Percentiles rank a stretch among this genome's conserved stretches.
Evolutionary conservation across 306 rosid species (phyloP).

Genomic region (Pterocarpus macrocarpus): DNA sequence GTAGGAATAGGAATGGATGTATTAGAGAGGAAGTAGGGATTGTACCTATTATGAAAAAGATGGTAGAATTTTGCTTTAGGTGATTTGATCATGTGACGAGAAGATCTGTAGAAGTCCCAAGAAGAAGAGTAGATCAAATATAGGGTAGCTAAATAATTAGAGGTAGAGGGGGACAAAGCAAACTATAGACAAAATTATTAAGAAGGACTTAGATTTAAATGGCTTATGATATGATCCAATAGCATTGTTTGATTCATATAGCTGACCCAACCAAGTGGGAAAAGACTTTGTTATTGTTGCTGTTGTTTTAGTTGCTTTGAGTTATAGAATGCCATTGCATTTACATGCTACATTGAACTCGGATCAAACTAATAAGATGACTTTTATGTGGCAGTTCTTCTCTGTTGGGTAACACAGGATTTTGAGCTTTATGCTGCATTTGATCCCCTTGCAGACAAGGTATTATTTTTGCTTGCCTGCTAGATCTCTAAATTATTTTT

Average conservation of each 20-base stretch:
- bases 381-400: conserved; percentile 75
- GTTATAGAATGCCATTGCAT: conserved; percentile 27
- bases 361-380: conserved; percentile 34
- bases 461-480: conserved; percentile 45
- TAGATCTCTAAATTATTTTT: conserved; percentile 30
- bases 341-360: conserved; percentile 32
- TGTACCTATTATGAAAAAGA: too few relatives aligned
- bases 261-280: neutral
- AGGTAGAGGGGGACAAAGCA: neutral
- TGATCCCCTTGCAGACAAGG: conserved; percentile 99
- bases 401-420: conserved; percentile 95
- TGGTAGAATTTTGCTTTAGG: too few relatives aligned
- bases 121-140: neutral
- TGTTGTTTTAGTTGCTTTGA: conserved; percentile 12
- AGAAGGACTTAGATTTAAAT: neutral
- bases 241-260: neutral
- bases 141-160: neutral
- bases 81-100: too few relatives aligned
- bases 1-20: too few relatives aligned
- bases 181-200: neutral
- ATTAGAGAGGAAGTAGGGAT: too few relatives aligned
- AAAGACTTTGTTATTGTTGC: neutral
- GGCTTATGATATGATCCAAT: neutral
- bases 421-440: conserved; percentile 97
- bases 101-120: too few relatives aligned